phyloP scores from a whole-genome alignment of 106 monocot species.

The Platanthera zijinensis region DNA sequence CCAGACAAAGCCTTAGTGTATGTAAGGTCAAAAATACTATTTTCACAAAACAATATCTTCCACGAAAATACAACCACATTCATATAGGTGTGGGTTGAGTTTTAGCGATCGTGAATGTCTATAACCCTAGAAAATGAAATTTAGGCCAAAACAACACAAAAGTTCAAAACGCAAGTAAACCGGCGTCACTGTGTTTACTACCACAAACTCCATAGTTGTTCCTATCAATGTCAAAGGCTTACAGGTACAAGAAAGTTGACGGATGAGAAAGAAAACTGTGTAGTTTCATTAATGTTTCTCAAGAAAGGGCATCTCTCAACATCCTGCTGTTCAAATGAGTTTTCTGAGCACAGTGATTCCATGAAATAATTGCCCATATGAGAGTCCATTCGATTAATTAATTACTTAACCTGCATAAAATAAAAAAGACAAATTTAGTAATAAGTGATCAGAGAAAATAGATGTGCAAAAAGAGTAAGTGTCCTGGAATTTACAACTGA shows the following conservation, averaged over 20 bases:
- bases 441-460: not conserved
- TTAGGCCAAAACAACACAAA: too few relatives aligned
- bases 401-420: slow-evolving; percentile 6
- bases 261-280: slow-evolving; percentile 62
- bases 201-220: too few relatives aligned
- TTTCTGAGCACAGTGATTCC: slow-evolving; percentile 17
- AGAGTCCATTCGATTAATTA: slow-evolving; percentile 9
- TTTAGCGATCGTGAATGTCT: too few relatives aligned
- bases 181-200: too few relatives aligned
- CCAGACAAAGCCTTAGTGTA: not conserved
- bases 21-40: too few relatives aligned
- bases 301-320: slow-evolving; percentile 83
- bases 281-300: slow-evolving; percentile 87
- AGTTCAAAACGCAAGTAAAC: too few relatives aligned
- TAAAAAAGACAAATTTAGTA: not conserved
- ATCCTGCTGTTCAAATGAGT: slow-evolving; percentile 30
- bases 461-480: not conserved
- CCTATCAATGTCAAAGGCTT: slow-evolving; percentile 7
- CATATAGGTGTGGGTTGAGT: too few relatives aligned
- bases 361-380: slow-evolving; percentile 9
- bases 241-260: slow-evolving; percentile 47
- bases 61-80: too few relatives aligned
- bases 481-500: not conserved
- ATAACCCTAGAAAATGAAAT: too few relatives aligned
- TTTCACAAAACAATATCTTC: too few relatives aligned